These are phyloP conservation scores for Candida parachauliodes DNA, from an alignment of 805 yeast species.

Conservation along the genomic window DNA sequence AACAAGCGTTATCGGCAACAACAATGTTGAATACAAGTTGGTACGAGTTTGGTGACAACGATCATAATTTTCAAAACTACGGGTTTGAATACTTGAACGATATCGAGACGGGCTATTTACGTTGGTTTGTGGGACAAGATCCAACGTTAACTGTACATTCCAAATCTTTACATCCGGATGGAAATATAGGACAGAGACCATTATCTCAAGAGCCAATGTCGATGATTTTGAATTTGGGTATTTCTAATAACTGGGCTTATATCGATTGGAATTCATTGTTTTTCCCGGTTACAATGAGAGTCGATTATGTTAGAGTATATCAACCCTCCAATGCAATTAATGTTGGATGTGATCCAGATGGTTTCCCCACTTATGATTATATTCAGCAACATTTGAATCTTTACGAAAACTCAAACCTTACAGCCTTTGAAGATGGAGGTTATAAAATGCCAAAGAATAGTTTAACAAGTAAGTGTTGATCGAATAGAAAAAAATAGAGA, in stretches of 20 bases:
- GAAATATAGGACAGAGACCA: slow-evolving; percentile 81
- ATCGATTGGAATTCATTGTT: slow-evolving; percentile 80
- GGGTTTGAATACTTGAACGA: slow-evolving; percentile 76
- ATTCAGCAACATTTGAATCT: slow-evolving; percentile 68
- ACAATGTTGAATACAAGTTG: slow-evolving; percentile 77
- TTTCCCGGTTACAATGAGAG: slow-evolving; percentile 74
- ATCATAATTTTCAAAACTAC: slow-evolving; percentile 60
- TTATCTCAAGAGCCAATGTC: slow-evolving; percentile 93
- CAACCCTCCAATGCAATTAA: slow-evolving; percentile 67
- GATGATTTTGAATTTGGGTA: slow-evolving; percentile 79
- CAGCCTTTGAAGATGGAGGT: slow-evolving; percentile 76
- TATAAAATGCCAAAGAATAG: slow-evolving; percentile 43
- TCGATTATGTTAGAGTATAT: slow-evolving; percentile 89
- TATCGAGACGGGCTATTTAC: slow-evolving; percentile 61
- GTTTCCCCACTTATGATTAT: slow-evolving; percentile 82
- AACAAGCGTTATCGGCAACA: slow-evolving; percentile 85
- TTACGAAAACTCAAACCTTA: slow-evolving; percentile 64
- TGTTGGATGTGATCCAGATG: slow-evolving; percentile 82
- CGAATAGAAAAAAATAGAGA: too few relatives aligned
- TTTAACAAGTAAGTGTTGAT: slow-evolving; percentile 13
- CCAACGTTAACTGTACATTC: slow-evolving; percentile 76
- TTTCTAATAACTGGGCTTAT: slow-evolving; percentile 90
- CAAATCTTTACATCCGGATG: slow-evolving; percentile 80
- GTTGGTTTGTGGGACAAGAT: slow-evolving; percentile 81
- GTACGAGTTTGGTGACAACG: slow-evolving; percentile 62